Percentiles rank a stretch among this genome's conserved stretches.
Evolutionary conservation across 2,329 filamentous ascomycete genomes (phyloP).

Genomic region (Trematosphaeria pertusa): DNA sequence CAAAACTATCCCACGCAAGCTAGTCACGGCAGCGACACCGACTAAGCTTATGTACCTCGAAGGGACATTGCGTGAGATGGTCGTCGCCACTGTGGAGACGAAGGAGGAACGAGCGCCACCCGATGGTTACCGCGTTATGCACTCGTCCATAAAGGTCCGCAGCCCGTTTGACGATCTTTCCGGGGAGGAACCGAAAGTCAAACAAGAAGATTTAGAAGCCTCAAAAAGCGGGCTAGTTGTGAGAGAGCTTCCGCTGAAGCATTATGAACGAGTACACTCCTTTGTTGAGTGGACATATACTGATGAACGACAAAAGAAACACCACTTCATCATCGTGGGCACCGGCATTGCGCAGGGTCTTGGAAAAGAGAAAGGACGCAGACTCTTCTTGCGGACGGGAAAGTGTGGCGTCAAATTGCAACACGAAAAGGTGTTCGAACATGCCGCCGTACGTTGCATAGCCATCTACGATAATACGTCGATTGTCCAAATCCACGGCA

Average conservation of each 20-base stretch:
- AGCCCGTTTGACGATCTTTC: constrained; percentile 26
- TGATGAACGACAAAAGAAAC: constrained; percentile 61
- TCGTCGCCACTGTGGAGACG: constrained; percentile 54
- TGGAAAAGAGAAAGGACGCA: constrained; percentile 34
- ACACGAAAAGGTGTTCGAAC: constrained; percentile 49
- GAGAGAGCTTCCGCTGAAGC: constrained; percentile 63
- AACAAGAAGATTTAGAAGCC: constrained; percentile 26
- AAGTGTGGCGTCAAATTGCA: constrained; percentile 58
- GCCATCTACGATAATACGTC: constrained; percentile 33
- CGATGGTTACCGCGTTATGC: constrained; percentile 44
- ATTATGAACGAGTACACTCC: constrained; percentile 65
- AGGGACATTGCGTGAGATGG: constrained; percentile 52
- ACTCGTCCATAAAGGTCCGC: constrained; percentile 43
- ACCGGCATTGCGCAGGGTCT: constrained; percentile 44
- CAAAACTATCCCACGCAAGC: constrained; percentile 35
- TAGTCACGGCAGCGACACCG: constrained; percentile 34
- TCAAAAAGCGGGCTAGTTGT: constrained; percentile 50
- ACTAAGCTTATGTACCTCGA: constrained; percentile 53
- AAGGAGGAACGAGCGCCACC: constrained; percentile 40
- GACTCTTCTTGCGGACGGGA: constrained; percentile 36
- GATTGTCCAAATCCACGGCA: constrained; percentile 36
- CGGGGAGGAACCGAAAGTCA: constrained; percentile 25
- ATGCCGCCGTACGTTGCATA: constrained; percentile 38
- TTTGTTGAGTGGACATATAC: constrained; percentile 70
- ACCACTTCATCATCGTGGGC: constrained; percentile 69